Conservation (phyloP, 2,329 filamentous ascomycete species). For the Cryphonectria nitschkei region DNA sequence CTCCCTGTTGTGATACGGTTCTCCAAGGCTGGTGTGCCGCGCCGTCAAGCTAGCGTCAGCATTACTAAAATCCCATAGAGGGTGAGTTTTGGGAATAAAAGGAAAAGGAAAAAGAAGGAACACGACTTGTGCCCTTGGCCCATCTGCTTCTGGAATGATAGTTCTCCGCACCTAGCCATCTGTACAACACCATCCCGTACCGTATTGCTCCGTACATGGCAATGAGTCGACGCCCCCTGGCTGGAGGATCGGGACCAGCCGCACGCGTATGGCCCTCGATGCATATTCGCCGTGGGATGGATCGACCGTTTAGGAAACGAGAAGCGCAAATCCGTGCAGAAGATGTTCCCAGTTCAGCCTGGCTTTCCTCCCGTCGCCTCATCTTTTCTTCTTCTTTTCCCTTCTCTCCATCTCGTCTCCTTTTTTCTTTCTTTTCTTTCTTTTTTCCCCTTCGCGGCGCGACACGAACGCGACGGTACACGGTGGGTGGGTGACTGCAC, state of each 20-base stretch:
- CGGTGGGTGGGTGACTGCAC: constrained; percentile 21
- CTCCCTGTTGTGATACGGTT: too few relatives aligned
- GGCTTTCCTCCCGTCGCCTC: neutral
- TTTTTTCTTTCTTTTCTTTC: neutral
- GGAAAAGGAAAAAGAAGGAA: neutral
- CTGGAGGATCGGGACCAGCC: constrained; percentile 10
- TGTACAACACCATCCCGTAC: neutral
- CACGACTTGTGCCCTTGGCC: neutral
- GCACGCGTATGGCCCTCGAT: constrained; percentile 9
- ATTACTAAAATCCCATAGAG: neutral
- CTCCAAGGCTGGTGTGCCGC: neutral
- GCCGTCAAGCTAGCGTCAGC: neutral
- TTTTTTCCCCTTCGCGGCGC: neutral
- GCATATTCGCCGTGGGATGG: constrained; percentile 1
- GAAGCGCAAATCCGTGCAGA: neutral
- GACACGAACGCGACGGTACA: constrained; percentile 1
- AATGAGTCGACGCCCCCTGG: constrained; percentile 2
- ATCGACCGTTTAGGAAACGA: constrained; percentile 13
- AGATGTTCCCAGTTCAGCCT: neutral
- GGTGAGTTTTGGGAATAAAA: neutral
- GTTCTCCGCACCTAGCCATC: neutral
- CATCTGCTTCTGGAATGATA: neutral
- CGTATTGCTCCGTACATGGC: neutral
- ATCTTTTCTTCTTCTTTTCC: neutral
- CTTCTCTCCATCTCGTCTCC: neutral